Conservation (phyloP, 768 basidiomycete genomes). For the Mycena indigotica region DNA sequence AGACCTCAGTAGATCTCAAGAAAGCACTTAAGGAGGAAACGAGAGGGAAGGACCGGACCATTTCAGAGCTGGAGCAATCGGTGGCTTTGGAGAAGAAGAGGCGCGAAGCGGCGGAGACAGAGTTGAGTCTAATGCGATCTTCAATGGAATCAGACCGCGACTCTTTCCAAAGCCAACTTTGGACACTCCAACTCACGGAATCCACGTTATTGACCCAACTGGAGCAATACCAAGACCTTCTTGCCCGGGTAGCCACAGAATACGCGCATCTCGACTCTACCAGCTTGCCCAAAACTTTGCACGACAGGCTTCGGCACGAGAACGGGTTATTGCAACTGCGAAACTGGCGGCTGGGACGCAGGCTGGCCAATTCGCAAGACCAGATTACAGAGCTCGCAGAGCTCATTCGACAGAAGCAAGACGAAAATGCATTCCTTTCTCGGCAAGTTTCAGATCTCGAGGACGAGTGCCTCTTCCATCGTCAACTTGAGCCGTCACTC, state of each 20-base stretch:
- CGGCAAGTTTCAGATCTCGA: constrained; percentile 36
- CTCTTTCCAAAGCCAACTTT: constrained; percentile 39
- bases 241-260: constrained; percentile 53
- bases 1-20: constrained; percentile 54
- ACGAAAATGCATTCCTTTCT: constrained; percentile 50
- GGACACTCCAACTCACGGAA: constrained; percentile 35
- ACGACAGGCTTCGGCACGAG: constrained; percentile 44
- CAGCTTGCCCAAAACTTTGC: constrained; percentile 40
- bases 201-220: constrained; percentile 48
- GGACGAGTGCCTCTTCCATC: constrained; percentile 35
- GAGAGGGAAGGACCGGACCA: constrained; percentile 53
- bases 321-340: constrained; percentile 43
- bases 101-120: constrained; percentile 49
- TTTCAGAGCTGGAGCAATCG: constrained; percentile 58
- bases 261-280: constrained; percentile 53
- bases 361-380: constrained; percentile 65
- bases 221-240: constrained; percentile 48
- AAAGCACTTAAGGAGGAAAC: constrained; percentile 58
- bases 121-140: constrained; percentile 46
- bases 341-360: constrained; percentile 61
- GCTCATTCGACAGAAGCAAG: constrained; percentile 59
- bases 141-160: constrained; percentile 39
- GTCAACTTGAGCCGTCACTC: neutral
- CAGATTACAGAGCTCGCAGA: constrained; percentile 67
- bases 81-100: constrained; percentile 52